Evolutionary conservation across 495 filamentous ascomycete genomes (phyloP).

Genomic region (Niebla homalea): DNA sequence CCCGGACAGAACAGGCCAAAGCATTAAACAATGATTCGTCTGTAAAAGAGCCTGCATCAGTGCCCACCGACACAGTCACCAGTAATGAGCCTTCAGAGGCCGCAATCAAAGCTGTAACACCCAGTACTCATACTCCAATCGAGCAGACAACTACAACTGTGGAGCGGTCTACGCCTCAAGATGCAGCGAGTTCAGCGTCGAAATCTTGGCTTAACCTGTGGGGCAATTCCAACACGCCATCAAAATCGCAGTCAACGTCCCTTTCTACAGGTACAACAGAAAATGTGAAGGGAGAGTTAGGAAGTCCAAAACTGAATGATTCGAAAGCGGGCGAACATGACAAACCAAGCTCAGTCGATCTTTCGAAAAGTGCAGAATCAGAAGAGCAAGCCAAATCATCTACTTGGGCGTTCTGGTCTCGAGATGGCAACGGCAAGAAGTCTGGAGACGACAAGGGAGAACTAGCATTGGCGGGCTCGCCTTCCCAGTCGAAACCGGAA

Average conservation of each 20-base stretch:
- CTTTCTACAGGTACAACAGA: not conserved
- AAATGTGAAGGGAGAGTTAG: not conserved
- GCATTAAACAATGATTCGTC: not conserved
- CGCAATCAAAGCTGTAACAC: not conserved
- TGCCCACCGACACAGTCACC: not conserved
- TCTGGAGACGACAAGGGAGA: slow-evolving; percentile 43
- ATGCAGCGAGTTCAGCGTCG: slow-evolving; percentile 13
- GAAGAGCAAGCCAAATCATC: slow-evolving; percentile 35
- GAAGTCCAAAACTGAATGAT: not conserved
- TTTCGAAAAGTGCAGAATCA: slow-evolving; percentile 8
- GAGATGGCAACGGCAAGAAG: slow-evolving; percentile 18
- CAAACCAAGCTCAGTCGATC: not conserved
- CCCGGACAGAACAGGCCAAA: slow-evolving; percentile 3
- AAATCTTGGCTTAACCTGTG: slow-evolving; percentile 42
- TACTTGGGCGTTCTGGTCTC: slow-evolving; percentile 80
- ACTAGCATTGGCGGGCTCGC: slow-evolving; percentile 53
- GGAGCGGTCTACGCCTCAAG: not conserved
- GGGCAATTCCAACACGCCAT: slow-evolving; percentile 13
- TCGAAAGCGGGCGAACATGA: not conserved
- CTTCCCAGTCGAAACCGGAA: slow-evolving; percentile 49
- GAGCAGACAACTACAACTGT: not conserved
- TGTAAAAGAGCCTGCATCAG: not conserved
- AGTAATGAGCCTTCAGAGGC: not conserved
- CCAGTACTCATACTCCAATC: not conserved
- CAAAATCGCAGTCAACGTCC: not conserved